A percentile compares a stretch with the other conserved stretches of the same genome.
Evolutionary conservation across 257 asterid genomes (phyloP).

Genomic region (Paraleonurus japonicus): DNA sequence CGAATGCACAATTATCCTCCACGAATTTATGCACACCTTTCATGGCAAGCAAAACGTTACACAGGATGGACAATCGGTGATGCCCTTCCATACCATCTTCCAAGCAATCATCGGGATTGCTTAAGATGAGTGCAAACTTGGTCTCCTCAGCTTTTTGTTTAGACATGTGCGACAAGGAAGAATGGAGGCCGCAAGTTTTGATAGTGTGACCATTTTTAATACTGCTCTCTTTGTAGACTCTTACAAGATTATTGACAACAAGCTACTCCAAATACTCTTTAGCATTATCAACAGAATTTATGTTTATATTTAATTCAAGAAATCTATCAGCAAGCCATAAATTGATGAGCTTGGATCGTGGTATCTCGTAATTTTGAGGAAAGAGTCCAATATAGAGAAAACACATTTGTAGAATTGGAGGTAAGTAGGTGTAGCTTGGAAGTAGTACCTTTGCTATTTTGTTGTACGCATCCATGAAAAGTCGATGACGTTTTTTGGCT

Average conservation of each 20-base stretch:
- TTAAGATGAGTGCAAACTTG: slow-evolving; percentile 6
- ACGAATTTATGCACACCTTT: too few relatives aligned
- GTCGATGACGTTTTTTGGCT: not conserved
- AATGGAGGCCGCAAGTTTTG: not conserved
- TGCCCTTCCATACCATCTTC: not conserved
- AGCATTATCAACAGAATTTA: not conserved
- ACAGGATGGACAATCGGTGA: not conserved
- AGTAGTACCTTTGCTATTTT: not conserved
- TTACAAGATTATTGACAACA: not conserved
- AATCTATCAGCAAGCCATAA: not conserved
- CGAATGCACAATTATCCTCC: too few relatives aligned
- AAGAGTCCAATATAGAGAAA: not conserved
- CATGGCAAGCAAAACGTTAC: too few relatives aligned
- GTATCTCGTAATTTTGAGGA: not conserved
- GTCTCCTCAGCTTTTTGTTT: slow-evolving; percentile 2
- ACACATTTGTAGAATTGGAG: not conserved
- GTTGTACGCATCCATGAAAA: not conserved
- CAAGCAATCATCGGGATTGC: not conserved
- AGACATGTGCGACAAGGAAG: not conserved
- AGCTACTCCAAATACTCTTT: not conserved
- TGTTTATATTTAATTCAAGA: not conserved
- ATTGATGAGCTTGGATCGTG: not conserved
- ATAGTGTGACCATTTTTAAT: not conserved
- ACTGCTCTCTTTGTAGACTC: not conserved
- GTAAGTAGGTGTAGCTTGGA: not conserved